Conservation (phyloP, 164 flowering plant genomes). For the Hamamelis virginiana region DNA sequence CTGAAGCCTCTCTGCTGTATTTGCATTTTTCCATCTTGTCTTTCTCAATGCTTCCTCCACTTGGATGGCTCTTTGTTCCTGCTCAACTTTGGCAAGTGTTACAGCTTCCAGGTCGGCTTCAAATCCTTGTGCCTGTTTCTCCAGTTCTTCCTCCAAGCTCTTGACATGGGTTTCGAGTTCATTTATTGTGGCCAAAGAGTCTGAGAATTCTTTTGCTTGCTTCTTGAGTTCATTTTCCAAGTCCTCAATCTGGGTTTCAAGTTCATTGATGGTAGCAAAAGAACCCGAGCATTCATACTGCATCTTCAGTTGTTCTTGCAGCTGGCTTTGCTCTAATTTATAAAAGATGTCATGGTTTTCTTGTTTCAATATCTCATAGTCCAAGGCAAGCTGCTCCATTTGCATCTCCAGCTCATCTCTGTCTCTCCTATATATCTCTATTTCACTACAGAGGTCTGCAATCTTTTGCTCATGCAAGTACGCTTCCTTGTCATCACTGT, state of each 20-base stretch:
- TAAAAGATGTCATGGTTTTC: constrained; percentile 67
- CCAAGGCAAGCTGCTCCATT: constrained; percentile 74
- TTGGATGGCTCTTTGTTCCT: constrained; percentile 83
- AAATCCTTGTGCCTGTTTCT: constrained; percentile 55
- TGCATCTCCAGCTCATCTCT: constrained; percentile 72
- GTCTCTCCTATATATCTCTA: constrained; percentile 68
- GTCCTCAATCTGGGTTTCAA: constrained; percentile 47
- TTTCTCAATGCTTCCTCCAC: constrained; percentile 79
- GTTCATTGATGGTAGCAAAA: constrained; percentile 40
- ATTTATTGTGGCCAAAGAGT: constrained; percentile 39
- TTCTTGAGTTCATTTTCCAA: constrained; percentile 53
- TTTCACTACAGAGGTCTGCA: constrained; percentile 54
- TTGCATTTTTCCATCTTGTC: constrained; percentile 68
- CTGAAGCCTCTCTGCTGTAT: constrained; percentile 78
- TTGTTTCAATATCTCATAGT: constrained; percentile 78
- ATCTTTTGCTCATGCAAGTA: constrained; percentile 57
- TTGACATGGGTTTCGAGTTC: constrained; percentile 58
- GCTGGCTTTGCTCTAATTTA: constrained; percentile 61
- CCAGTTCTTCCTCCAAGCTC: constrained; percentile 64
- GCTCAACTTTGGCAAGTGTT: constrained; percentile 67
- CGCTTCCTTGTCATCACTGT: constrained; percentile 45
- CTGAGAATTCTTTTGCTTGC: constrained; percentile 41
- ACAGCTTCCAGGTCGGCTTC: constrained; percentile 71
- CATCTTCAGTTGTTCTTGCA: constrained; percentile 66
- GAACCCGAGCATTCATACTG: constrained; percentile 66